Base-by-base conservation (phyloP, 148 eudicot species). In the Cornus suecica region DNA sequence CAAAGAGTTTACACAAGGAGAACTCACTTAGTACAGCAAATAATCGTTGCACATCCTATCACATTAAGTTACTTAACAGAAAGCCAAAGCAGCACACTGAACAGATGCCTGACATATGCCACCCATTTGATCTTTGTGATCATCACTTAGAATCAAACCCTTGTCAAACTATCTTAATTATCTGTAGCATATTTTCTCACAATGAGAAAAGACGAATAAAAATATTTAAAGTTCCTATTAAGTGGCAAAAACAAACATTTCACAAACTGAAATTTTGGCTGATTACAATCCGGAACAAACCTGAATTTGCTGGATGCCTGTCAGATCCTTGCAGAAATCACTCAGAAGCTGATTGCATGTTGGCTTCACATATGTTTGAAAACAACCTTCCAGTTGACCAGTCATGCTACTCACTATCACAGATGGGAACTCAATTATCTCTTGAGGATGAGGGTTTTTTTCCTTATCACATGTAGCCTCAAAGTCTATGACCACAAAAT, bases 281-380 rank as follows among this genome's bases (percentile, higher is more conserved):
- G 30, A 48, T 63, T 41, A 45, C 15, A 56, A 34, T 30, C 16
- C 24, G 41, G 62, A 29, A 68, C 71, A 37, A 71, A 94, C 99
- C 99, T 94, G 97, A 80, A 83, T 86, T 81, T 94, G 99, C 86
- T 91, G 96, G 76, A 94, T 94, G 70, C 99, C 99, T 14, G 99
- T 94, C 64, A 94, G 87, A 70, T 92, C 99, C 80, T 92, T 94
- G 87, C 99, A 94, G 81, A 94, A 94, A 68, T 90, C 91, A 76
- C 86, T 89, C 45, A 94, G 91, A 63, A 71, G 78, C 74, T 87
- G 91, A 83, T 94, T 88, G 83, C 86, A 87, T 48, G 94, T 88
- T 25, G 99, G 99, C 76, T 89, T 78, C 83, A 94, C 99, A 79
- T 94, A 94, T n/a, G 87, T 83, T 65, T 92, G 99, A 74, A 94